phyloP scores from a whole-genome alignment of 2,329 filamentous ascomycete genomes.

The Zalaria sp. region DNA sequence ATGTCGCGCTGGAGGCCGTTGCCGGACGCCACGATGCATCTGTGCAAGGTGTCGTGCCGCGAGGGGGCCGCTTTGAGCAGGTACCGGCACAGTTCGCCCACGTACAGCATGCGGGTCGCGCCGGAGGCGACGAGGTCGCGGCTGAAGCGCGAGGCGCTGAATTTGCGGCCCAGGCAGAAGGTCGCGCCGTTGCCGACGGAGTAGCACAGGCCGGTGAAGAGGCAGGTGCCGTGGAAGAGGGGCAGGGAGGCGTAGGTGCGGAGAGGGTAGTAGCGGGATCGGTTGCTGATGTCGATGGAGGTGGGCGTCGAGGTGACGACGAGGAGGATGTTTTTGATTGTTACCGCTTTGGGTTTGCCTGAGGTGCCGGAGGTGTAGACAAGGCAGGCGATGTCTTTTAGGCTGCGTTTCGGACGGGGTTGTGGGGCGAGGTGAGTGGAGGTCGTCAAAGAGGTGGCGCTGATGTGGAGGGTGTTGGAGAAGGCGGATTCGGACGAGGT shows the following conservation, averaged over 20 bases:
- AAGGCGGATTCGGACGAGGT: not conserved
- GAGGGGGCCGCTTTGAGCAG: constrained; percentile 52
- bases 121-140: constrained; percentile 52
- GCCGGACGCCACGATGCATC: constrained; percentile 58
- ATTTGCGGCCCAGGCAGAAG: constrained; percentile 60
- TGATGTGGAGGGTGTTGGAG: not conserved
- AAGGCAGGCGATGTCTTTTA: constrained; percentile 48
- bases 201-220: constrained; percentile 49
- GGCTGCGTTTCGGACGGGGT: not conserved
- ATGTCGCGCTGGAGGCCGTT: constrained; percentile 67
- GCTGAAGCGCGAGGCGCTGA: constrained; percentile 67
- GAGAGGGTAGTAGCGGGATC: constrained; percentile 25
- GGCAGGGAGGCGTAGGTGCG: constrained; percentile 49
- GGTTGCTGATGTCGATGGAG: constrained; percentile 38
- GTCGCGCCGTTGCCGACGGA: constrained; percentile 47
- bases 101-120: constrained; percentile 69
- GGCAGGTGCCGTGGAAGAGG: constrained; percentile 68
- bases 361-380: constrained; percentile 80
- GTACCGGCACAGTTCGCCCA: constrained; percentile 74
- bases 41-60: constrained; percentile 57
- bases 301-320: constrained; percentile 12
- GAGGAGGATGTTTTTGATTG: constrained; percentile 17
- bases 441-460: constrained; percentile 43
- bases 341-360: constrained; percentile 53
- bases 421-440: constrained; percentile 33